Conservation (phyloP, 306 rosid genomes). For the Quercus variabilis region DNA sequence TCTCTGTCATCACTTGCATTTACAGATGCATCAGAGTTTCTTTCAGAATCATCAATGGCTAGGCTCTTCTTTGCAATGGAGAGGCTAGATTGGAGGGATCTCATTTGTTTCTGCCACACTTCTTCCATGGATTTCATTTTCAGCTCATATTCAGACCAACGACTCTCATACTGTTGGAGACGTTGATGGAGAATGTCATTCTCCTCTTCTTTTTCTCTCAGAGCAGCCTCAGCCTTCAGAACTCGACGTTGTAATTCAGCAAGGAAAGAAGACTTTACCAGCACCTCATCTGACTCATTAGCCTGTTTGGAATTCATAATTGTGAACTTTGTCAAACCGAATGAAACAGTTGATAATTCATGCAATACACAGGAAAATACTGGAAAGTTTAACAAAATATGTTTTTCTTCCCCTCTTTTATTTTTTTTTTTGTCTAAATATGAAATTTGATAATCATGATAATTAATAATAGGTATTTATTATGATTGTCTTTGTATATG, state of each 20-base stretch:
- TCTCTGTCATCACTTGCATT: slow-evolving; percentile 84
- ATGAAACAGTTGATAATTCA: background rate
- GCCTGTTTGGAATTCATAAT: slow-evolving; percentile 42
- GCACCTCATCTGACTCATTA: slow-evolving; percentile 74
- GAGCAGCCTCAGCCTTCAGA: slow-evolving; percentile 87
- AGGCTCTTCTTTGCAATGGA: slow-evolving; percentile 98
- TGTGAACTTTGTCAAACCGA: slow-evolving; percentile 11
- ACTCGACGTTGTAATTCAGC: slow-evolving; percentile 93
- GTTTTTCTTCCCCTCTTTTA: no score
- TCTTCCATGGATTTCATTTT: slow-evolving; percentile 99
- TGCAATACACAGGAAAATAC: background rate
- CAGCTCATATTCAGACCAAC: slow-evolving; percentile 96
- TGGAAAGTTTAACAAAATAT: no score
- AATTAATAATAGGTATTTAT: no score
- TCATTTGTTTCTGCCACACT: slow-evolving; percentile 99
- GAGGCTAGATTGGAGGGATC: slow-evolving; percentile 96
- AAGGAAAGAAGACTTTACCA: slow-evolving; percentile 90
- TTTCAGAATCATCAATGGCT: slow-evolving; percentile 82
- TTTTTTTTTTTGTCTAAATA: no score
- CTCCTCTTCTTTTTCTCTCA: slow-evolving; percentile 96
- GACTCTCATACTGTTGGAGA: slow-evolving; percentile 86
- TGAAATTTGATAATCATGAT: no score
- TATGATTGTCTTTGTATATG: no score
- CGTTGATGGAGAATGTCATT: slow-evolving; percentile 98
- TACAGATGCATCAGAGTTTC: slow-evolving; percentile 88